A percentile compares a stretch with the other conserved stretches of the same genome.
Evolutionary conservation across 1,139 yeast species (phyloP).

Genomic region (Suhomyces terraborum): DNA sequence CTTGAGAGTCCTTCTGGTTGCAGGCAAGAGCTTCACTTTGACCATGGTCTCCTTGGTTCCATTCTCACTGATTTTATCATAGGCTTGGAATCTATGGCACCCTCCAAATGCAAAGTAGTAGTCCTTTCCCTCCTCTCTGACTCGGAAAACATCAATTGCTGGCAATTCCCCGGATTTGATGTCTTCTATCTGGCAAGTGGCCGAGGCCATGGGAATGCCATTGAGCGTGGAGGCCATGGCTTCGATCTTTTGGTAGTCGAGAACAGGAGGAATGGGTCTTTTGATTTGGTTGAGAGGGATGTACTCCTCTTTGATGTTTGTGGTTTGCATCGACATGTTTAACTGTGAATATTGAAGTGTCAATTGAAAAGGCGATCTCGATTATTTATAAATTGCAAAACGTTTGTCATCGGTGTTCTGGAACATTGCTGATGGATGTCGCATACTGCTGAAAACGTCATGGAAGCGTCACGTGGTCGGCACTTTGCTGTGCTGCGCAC

Average conservation of each 20-base stretch:
- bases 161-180: slow-evolving; percentile 68
- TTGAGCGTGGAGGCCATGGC: slow-evolving; percentile 76
- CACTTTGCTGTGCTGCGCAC: too few species aligned
- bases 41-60: slow-evolving; percentile 47
- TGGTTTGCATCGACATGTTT: slow-evolving; percentile 42
- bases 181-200: slow-evolving; percentile 59
- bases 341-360: neutral
- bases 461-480: too few species aligned
- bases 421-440: slow-evolving; percentile 8
- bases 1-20: slow-evolving; percentile 61
- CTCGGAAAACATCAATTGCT: slow-evolving; percentile 72
- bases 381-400: slow-evolving; percentile 8
- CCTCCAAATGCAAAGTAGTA: slow-evolving; percentile 84
- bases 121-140: slow-evolving; percentile 59
- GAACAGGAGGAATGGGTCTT: slow-evolving; percentile 83
- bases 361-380: neutral
- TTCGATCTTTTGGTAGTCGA: slow-evolving; percentile 69
- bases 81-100: slow-evolving; percentile 81
- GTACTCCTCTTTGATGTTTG: slow-evolving; percentile 47
- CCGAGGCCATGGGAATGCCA: slow-evolving; percentile 64
- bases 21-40: slow-evolving; percentile 65
- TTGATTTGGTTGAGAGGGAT: slow-evolving; percentile 67
- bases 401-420: slow-evolving; percentile 11
- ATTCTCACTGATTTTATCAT: slow-evolving; percentile 44
- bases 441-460: neutral